Base-by-base conservation (phyloP, 345 rosid species). In the Pseudoturritis turrita region DNA sequence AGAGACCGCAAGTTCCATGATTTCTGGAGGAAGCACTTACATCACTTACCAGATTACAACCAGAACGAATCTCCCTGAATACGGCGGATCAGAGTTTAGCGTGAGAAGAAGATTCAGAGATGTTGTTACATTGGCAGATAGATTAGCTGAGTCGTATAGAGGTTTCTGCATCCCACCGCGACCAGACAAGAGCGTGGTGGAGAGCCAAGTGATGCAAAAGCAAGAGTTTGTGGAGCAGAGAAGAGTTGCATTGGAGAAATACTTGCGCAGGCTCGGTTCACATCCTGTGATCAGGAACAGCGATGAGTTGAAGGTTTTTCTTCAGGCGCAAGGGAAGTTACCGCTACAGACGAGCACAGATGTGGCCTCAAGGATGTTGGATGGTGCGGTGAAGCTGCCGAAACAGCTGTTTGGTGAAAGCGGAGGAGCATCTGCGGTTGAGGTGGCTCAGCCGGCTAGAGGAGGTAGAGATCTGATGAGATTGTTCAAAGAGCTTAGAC, bases 221-320 rank as follows among this genome's bases (percentile, higher is more conserved):
- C 97, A 89, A 85, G 97, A 92, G 53, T 95, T 95, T 21, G 94
- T 96, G 25, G 98, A 96, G 83, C 97, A 92, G 82, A 84, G 96
- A 77, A 82, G 96, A 74, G 80, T 96, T 67, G 88, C 92, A 2
- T 79, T 96, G 75, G 98, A 92, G 91, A 96, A 86, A 69, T 92
- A 90, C 65, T 60, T 96, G 83, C 82, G 85, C 33, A 81, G 89
- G 78, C 83, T 96, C 6, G 86, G 74, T 14, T 78, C 72, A 3
- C 99, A 96, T 72, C 96, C 95, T 2, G 77, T 96, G 31, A 87
- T 96, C 23, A 79, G 81, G 80, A 83, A 70, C 73, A 96, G 98
- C 58, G 98, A 96, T 37, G 97, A 96, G 62, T 50, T 96, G 69
- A 92, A 72, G 83, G 83, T 81, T 50, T 96, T 96, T 55, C 83